Percentiles rank a stretch among this genome's conserved stretches.
These are phyloP conservation scores for Suaeda aralocaspica DNA, from an alignment of 148 eudicot genomes.

Conservation along the genomic window DNA sequence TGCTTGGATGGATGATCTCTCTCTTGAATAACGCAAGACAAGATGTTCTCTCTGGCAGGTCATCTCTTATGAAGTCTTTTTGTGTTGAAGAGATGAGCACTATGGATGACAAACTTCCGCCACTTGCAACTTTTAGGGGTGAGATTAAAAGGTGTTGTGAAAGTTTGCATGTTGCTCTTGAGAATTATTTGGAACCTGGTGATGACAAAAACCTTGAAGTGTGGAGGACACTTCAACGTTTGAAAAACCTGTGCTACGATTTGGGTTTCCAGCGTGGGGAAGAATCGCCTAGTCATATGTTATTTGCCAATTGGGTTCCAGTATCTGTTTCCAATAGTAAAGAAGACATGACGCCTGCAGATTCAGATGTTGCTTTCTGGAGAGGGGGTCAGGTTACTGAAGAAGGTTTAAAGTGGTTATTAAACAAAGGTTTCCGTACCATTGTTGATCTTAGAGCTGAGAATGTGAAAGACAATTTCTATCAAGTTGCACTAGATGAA, in stretches of 20 bases:
- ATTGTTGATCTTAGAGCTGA: conserved; percentile 92
- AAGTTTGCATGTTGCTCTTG: conserved; percentile 93
- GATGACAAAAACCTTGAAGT: conserved; percentile 53
- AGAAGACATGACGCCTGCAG: conserved; percentile 39
- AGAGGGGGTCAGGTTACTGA: conserved; percentile 96
- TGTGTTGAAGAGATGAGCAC: conserved; percentile 42
- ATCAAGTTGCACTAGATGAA: conserved; percentile 48
- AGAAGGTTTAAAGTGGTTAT: conserved; percentile 82
- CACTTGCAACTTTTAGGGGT: conserved; percentile 76
- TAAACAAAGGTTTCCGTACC: conserved; percentile 71
- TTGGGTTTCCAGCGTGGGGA: conserved; percentile 81
- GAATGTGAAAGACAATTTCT: conserved; percentile 64
- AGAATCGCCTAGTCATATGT: conserved; percentile 56
- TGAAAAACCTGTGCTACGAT: conserved; percentile 85
- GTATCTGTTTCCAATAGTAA: conserved; percentile 52
- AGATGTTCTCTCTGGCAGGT: conserved; percentile 84
- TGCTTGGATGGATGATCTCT: conserved; percentile 95
- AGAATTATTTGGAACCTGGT: conserved; percentile 62
- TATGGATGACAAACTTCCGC: conserved; percentile 69
- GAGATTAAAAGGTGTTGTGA: conserved; percentile 96
- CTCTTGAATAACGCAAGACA: conserved; percentile 84
- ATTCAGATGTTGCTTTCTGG: conserved; percentile 70
- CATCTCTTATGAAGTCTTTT: conserved; percentile 48
- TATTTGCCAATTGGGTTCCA: conserved; percentile 85
- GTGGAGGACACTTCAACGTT: conserved; percentile 80